phyloP scores from a whole-genome alignment of 257 asterid genomes.

The Solanum megistacrolobum region DNA sequence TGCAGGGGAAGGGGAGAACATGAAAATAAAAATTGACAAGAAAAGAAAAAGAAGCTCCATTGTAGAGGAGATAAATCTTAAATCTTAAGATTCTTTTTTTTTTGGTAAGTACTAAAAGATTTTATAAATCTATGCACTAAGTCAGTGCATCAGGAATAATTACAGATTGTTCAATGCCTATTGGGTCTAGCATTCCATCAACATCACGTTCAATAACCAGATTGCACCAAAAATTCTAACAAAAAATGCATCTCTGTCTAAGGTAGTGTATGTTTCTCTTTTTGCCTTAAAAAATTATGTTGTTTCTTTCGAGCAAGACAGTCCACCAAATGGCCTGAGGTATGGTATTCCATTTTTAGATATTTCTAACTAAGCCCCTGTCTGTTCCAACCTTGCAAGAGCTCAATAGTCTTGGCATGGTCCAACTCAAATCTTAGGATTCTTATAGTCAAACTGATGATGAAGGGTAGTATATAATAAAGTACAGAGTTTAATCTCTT shows the following conservation, averaged over 20 bases:
- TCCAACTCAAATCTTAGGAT: background rate
- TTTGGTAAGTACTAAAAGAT: background rate
- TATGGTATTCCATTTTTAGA: background rate
- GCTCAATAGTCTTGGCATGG: background rate
- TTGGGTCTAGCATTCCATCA: background rate
- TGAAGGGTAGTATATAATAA: background rate
- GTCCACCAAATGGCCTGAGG: background rate
- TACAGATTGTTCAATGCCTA: background rate
- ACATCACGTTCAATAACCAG: background rate
- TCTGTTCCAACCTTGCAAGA: background rate
- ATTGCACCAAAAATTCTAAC: background rate
- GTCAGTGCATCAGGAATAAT: background rate
- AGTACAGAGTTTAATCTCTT: background rate
- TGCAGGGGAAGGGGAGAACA: background rate
- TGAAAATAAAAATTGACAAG: background rate
- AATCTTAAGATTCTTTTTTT: background rate
- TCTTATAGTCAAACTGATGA: background rate
- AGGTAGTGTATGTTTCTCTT: background rate
- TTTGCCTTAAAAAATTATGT: background rate
- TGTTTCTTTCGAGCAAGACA: background rate
- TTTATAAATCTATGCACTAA: background rate
- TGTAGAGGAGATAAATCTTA: background rate
- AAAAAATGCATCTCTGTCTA: background rate
- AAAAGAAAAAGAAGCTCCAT: background rate
- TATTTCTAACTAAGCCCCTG: background rate